phyloP scores from a whole-genome alignment of 495 filamentous ascomycete genomes.

The Talaromyces wortmannii region DNA sequence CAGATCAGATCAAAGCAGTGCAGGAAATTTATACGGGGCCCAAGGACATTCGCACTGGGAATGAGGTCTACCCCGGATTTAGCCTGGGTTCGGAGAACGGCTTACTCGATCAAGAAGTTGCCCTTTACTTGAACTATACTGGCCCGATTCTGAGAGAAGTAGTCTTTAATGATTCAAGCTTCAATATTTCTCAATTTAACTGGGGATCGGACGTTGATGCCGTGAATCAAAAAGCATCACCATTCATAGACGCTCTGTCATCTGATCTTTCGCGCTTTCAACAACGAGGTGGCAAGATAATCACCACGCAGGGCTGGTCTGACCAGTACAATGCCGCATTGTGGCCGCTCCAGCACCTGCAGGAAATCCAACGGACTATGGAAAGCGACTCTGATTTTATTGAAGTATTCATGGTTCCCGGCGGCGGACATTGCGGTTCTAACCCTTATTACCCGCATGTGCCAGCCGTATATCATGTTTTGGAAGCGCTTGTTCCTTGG shows the following conservation, averaged over 20 bases:
- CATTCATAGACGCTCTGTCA: constrained; percentile 27
- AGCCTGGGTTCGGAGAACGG: constrained; percentile 20
- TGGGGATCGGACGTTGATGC: constrained; percentile 26
- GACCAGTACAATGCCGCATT: constrained; percentile 29
- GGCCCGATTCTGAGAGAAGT: constrained; percentile 59
- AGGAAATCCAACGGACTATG: constrained; percentile 18
- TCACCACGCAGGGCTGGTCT: constrained; percentile 33
- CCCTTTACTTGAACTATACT: constrained; percentile 20
- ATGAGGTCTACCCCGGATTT: constrained; percentile 30
- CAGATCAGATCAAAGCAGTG: background rate
- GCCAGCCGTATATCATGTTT: constrained; percentile 23
- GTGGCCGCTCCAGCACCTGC: constrained; percentile 36
- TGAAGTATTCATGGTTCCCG: constrained; percentile 29
- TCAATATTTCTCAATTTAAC: constrained; percentile 42
- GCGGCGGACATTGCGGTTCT: constrained; percentile 33
- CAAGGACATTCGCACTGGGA: background rate
- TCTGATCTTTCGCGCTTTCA: constrained; percentile 22
- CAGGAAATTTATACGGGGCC: background rate
- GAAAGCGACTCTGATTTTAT: constrained; percentile 26
- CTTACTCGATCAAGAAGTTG: constrained; percentile 24
- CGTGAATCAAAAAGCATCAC: constrained; percentile 19
- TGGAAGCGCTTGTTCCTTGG: constrained; percentile 21
- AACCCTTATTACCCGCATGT: constrained; percentile 21
- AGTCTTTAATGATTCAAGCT: constrained; percentile 55
- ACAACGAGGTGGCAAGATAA: constrained; percentile 26